Evolutionary conservation across 768 basidiomycete genomes (phyloP).

Genomic region (Termitomyces sp.): DNA sequence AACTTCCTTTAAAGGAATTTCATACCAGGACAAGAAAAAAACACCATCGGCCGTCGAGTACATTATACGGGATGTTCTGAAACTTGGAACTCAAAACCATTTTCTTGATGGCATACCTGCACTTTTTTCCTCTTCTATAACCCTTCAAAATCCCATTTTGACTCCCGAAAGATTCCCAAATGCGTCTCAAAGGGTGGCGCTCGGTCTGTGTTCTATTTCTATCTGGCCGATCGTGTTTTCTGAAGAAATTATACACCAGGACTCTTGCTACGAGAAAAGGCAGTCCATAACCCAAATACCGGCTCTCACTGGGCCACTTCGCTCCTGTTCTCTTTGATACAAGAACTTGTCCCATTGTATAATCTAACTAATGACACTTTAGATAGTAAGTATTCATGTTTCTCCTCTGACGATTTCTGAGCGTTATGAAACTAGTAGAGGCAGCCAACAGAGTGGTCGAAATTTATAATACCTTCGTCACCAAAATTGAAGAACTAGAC

Average conservation of each 20-base stretch:
- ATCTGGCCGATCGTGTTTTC: not conserved
- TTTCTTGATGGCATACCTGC: constrained; percentile 73
- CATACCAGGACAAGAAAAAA: constrained; percentile 62
- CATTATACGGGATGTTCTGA: constrained; percentile 79
- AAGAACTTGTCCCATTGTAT: constrained; percentile 61
- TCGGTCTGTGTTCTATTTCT: constrained; percentile 42
- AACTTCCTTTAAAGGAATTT: constrained; percentile 62
- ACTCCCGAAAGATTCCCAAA: constrained; percentile 28
- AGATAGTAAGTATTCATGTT: constrained; percentile 33
- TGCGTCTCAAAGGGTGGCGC: constrained; percentile 49
- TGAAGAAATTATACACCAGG: constrained; percentile 34
- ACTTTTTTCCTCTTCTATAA: constrained; percentile 52
- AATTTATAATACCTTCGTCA: constrained; percentile 63
- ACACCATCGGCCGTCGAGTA: constrained; percentile 59
- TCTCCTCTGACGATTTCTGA: not conserved
- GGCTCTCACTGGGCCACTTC: constrained; percentile 72
- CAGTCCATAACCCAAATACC: constrained; percentile 57
- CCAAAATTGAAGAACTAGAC: constrained; percentile 55
- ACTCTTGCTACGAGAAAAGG: constrained; percentile 60
- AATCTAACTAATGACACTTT: constrained; percentile 34
- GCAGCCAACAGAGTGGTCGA: constrained; percentile 46
- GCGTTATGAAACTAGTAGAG: constrained; percentile 28
- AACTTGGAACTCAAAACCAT: constrained; percentile 75
- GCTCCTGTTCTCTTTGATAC: constrained; percentile 69
- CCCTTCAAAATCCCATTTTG: constrained; percentile 35